Evolutionary conservation across 2,329 filamentous ascomycete genomes (phyloP).

Genomic region (Pseudogymnoascus sp.): DNA sequence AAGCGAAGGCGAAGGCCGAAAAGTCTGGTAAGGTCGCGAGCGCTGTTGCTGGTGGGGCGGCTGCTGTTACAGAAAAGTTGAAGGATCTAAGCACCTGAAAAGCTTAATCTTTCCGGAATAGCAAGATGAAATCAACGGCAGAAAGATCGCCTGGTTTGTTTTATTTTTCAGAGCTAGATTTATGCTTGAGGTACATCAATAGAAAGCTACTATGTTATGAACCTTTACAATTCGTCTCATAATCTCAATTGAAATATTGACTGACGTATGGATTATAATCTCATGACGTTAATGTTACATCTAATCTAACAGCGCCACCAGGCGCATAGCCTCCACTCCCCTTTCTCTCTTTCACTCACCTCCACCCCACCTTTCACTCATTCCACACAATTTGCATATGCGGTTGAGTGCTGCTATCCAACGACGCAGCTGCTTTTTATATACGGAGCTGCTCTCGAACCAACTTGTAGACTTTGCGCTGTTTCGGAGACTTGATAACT

Average conservation of each 20-base stretch:
- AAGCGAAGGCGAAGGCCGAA: constrained; percentile 33
- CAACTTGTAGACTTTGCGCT: constrained; percentile 80
- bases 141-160: background rate
- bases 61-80: constrained; percentile 28
- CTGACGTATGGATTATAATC: background rate
- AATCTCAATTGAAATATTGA: background rate
- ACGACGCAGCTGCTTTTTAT: background rate
- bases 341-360: background rate
- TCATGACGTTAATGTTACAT: background rate
- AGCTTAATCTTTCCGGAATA: background rate
- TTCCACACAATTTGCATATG: background rate
- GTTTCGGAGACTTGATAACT: constrained; percentile 57
- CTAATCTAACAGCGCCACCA: background rate
- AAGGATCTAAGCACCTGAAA: constrained; percentile 23
- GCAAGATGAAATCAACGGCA: background rate
- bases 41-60: constrained; percentile 17
- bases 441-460: constrained; percentile 57
- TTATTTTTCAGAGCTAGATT: background rate
- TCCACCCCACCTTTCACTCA: background rate
- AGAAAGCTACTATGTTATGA: background rate
- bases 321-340: background rate
- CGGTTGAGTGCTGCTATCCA: background rate
- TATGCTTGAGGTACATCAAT: background rate
- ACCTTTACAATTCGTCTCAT: background rate
- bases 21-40: constrained; percentile 24